A percentile compares a stretch with the other conserved stretches of the same genome.
phyloP scores from a whole-genome alignment of 208 protist species.

The Leishmania gerbilli region DNA sequence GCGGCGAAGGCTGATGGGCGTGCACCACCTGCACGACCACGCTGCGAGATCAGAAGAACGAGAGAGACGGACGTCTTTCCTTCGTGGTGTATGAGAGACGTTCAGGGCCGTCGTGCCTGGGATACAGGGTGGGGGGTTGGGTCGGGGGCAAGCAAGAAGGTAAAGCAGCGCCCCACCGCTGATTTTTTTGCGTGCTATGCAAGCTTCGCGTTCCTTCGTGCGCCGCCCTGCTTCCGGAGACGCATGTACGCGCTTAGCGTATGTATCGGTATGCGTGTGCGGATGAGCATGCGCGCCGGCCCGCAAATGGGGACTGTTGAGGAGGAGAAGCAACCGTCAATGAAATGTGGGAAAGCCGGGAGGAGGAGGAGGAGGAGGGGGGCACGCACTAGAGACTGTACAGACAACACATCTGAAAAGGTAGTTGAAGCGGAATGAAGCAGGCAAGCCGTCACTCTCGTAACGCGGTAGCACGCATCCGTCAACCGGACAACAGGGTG shows the following conservation, averaged over 20 bases:
- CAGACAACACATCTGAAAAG: neutral
- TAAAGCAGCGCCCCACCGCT: neutral
- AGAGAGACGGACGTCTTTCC: constrained; percentile 18
- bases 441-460: neutral
- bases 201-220: neutral
- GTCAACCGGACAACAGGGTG: neutral
- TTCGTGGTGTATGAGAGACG: neutral
- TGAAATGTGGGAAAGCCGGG: neutral
- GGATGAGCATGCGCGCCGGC: neutral
- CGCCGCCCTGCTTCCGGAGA: neutral
- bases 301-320: neutral
- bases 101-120: neutral
- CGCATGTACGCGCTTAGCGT: neutral
- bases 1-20: neutral
- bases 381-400: neutral
- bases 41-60: constrained; percentile 18
- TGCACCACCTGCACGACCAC: constrained; percentile 6
- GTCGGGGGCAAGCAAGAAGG: neutral
- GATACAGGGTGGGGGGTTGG: neutral
- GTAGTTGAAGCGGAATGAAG: neutral
- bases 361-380: neutral
- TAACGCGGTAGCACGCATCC: neutral
- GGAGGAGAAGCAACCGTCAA: neutral
- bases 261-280: neutral
- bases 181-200: neutral